These are phyloP conservation scores for Kregervanrija fluxuum DNA, from an alignment of 805 yeast species.

Conservation along the genomic window DNA sequence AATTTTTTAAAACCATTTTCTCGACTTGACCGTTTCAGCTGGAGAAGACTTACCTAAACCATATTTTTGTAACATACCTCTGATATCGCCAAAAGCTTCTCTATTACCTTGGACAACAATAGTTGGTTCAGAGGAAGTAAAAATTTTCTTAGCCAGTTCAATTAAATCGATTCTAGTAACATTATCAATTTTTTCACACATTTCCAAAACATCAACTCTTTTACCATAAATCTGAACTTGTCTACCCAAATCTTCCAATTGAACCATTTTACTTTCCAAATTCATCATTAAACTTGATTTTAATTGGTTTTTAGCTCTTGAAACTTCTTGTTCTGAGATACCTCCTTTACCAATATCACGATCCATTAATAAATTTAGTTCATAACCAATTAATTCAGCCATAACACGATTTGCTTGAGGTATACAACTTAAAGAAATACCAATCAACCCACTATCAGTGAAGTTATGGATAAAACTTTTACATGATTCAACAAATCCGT, in stretches of 20 bases:
- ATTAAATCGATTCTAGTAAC: constrained; percentile 63
- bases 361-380: constrained; percentile 42
- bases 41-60: constrained; percentile 54
- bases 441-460: constrained; percentile 86
- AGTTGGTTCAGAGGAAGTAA: constrained; percentile 75
- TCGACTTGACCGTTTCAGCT: not conserved
- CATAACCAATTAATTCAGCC: constrained; percentile 70
- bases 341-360: constrained; percentile 46
- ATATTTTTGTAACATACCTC: constrained; percentile 51
- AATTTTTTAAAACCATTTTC: constrained; percentile 6
- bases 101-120: constrained; percentile 85
- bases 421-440: constrained; percentile 75
- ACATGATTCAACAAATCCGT: constrained; percentile 86
- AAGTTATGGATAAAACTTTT: constrained; percentile 84
- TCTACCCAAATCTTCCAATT: constrained; percentile 90
- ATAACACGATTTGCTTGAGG: constrained; percentile 82
- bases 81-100: constrained; percentile 79
- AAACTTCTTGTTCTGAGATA: constrained; percentile 63
- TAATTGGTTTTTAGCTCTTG: constrained; percentile 88
- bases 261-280: constrained; percentile 87
- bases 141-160: constrained; percentile 64
- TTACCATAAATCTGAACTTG: constrained; percentile 82
- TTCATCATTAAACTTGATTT: constrained; percentile 86
- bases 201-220: constrained; percentile 68
- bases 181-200: constrained; percentile 68